A percentile compares a stretch with the other conserved stretches of the same genome.
phyloP scores from a whole-genome alignment of 73 alveolate species.

The Paramecium tetraurelia region DNA sequence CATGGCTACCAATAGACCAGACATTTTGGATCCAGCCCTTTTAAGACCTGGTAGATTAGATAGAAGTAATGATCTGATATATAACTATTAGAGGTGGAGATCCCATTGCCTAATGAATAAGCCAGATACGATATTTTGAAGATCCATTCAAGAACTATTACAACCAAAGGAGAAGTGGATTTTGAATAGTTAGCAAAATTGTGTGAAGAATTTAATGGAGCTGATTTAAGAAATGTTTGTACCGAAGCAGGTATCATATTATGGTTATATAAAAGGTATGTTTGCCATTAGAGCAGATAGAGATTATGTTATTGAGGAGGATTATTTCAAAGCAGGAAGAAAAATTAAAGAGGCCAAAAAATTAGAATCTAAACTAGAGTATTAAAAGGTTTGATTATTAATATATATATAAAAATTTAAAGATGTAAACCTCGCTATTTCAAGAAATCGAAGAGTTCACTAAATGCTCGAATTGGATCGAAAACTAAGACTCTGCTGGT shows the following conservation, averaged over 20 bases:
- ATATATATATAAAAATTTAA: background rate
- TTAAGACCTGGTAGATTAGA: slow-evolving; percentile 99
- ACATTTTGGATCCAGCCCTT: slow-evolving; percentile 99
- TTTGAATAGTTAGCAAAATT: slow-evolving; percentile 81
- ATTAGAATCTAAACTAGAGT: slow-evolving; percentile 93
- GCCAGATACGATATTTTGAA: slow-evolving; percentile 92
- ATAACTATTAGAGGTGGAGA: slow-evolving; percentile 83
- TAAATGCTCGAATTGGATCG: background rate
- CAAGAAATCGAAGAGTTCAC: slow-evolving; percentile 6
- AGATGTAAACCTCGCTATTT: slow-evolving; percentile 1
- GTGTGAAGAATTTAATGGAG: slow-evolving; percentile 98
- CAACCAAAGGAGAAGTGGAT: slow-evolving; percentile 98
- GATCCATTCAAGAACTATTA: slow-evolving; percentile 97
- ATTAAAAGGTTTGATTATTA: slow-evolving; percentile 78
- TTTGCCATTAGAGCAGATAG: slow-evolving; percentile 99
- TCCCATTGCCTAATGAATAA: slow-evolving; percentile 97
- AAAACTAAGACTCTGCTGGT: slow-evolving; percentile 30
- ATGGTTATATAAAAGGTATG: slow-evolving; percentile 78
- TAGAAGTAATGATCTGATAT: slow-evolving; percentile 70
- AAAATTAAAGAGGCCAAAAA: slow-evolving; percentile 95
- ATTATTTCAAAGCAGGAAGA: slow-evolving; percentile 98
- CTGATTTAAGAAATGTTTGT: slow-evolving; percentile 99
- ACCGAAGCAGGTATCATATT: slow-evolving; percentile 85
- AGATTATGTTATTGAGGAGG: slow-evolving; percentile 97
- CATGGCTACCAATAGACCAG: slow-evolving; percentile 99